Base-by-base conservation (phyloP, 352 stramenopile genomes). In the Phytophthora syringae region DNA sequence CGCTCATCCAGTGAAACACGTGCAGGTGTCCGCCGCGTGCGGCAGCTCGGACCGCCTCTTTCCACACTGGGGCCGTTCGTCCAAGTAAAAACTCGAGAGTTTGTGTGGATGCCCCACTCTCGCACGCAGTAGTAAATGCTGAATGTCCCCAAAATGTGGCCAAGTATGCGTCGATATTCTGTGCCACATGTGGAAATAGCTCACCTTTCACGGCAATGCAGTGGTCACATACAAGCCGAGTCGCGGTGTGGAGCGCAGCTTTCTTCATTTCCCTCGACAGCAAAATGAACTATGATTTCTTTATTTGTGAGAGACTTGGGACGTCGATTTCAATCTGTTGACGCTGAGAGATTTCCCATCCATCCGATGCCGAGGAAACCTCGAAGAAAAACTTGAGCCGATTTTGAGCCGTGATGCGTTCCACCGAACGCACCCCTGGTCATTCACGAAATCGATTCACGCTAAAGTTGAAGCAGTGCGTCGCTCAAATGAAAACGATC, bases 121-220 rank as follows among this genome's bases (percentile, higher is more conserved):
- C 32, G 28, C 44, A 57, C 7, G 56, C 56, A 51, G n/a, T 34
- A 13, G n/a, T 64, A n/a, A 64, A 57, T 5, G 40, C 36, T 5
- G 44, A 20, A 7, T 64, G 56, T 6, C 20, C 6, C 22, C 53
- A 30, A 28, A 50, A 22, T 9, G 22, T 11, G 39, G n/a, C 36
- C 24, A 64, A 18, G 28, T 36, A 64, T 12, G 47, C 36, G 9
- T 57, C 56, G 7, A 16, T 39, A 16, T 16, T 39, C 32, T 39
- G 12, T 16, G 12, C 32, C 32, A 39, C 32, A 5, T 39, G 32
- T 16, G 12, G 32, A 39, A 39, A 9, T n/a, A 39, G 3, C 6
- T 16, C 32, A 9, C 12, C 7, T 16, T 39, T 39, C 32, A 9
- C 7, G 12, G 12, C 12, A 39, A 64, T 36, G 12, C 24, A 57